Percentiles rank a stretch among this genome's conserved stretches.
phyloP scores from a whole-genome alignment of 23 red algal genomes.

The Gracilaria gracilis region DNA sequence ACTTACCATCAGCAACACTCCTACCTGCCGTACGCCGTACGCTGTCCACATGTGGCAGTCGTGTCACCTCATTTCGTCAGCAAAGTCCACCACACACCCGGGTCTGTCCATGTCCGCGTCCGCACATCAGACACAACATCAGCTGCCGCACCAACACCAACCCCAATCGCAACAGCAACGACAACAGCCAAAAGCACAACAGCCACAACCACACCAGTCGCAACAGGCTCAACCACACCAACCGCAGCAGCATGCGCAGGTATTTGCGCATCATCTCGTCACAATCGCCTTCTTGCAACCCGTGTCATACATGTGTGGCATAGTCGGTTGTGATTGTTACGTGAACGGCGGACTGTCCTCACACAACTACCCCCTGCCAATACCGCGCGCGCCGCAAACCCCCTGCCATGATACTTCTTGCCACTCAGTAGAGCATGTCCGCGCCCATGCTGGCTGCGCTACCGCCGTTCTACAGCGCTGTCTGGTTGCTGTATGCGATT shows the following conservation, averaged over 20 bases:
- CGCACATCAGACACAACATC: background rate
- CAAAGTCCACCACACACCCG: background rate
- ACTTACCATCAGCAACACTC: background rate
- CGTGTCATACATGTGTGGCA: constrained; percentile 45
- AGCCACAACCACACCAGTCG: background rate
- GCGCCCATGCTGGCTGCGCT: background rate
- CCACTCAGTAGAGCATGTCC: constrained; percentile 12
- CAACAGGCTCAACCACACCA: background rate
- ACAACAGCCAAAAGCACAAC: background rate
- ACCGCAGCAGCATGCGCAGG: background rate
- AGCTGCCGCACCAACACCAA: background rate
- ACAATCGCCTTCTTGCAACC: background rate
- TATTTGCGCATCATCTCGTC: constrained; percentile 8
- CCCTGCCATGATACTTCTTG: background rate
- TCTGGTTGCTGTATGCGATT: background rate
- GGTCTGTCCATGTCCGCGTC: no score
- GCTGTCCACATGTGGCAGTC: background rate
- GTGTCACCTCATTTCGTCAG: background rate
- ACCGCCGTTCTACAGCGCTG: constrained; percentile 34
- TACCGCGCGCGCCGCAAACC: constrained; percentile 19
- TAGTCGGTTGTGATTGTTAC: constrained; percentile 65
- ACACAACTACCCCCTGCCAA: constrained; percentile 47
- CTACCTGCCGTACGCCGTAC: background rate
- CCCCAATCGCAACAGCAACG: background rate
- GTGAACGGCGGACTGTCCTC: constrained; percentile 63